Conservation (phyloP, 2,329 filamentous ascomycete genomes). For the Ceratocystis cubensis region DNA sequence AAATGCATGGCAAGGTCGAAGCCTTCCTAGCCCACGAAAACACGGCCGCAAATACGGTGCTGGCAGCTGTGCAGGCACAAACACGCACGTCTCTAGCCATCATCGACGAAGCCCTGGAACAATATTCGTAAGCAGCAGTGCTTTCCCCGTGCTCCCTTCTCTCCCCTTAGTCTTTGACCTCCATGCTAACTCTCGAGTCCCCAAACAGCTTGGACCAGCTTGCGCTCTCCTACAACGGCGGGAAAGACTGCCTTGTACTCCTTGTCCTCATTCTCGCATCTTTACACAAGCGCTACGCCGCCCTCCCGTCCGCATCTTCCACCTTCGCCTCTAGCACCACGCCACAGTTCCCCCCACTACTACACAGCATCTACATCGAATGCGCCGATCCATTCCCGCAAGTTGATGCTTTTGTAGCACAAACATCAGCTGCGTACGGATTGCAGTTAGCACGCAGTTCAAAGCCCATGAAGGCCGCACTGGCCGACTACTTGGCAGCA, state of each 20-base stretch:
- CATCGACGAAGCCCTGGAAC: conserved; percentile 59
- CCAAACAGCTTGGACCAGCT: conserved; percentile 18
- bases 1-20: conserved; percentile 47
- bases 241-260: conserved; percentile 72
- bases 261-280: conserved; percentile 71
- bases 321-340: conserved; percentile 9
- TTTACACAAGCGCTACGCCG: conserved; percentile 33
- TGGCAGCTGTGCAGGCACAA: conserved; percentile 59
- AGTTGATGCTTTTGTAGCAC: conserved; percentile 84
- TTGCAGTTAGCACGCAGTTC: conserved; percentile 70
- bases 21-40: conserved; percentile 52
- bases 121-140: conserved; percentile 51
- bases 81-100: conserved; percentile 59
- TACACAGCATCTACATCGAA: conserved; percentile 83
- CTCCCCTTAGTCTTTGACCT: background rate
- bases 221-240: conserved; percentile 72
- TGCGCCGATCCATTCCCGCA: conserved; percentile 71
- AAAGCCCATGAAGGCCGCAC: conserved; percentile 84
- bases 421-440: conserved; percentile 93
- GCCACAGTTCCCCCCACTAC: conserved; percentile 30
- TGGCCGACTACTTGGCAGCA: conserved; percentile 73
- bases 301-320: conserved; percentile 24
- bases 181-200: conserved; percentile 3
- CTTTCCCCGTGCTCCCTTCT: conserved; percentile 12
- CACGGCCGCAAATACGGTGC: conserved; percentile 33